Percentiles rank a stretch among this genome's conserved stretches.
phyloP scores from a whole-genome alignment of 345 rosid genomes.

The Arabidopsis suecica region DNA sequence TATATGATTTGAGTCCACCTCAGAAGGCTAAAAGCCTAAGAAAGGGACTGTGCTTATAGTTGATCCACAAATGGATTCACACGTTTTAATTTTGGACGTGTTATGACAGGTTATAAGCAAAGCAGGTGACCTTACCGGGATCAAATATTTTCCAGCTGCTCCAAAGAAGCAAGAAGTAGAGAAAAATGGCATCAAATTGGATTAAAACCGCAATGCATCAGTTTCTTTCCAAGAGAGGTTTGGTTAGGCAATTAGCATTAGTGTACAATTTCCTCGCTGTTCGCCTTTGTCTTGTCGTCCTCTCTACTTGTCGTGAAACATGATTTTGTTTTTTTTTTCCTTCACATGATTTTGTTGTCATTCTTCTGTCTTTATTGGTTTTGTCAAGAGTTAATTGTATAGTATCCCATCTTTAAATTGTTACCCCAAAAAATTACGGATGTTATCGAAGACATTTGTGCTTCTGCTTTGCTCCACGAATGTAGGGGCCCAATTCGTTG shows the following conservation, averaged over 20 bases:
- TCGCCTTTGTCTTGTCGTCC: background rate
- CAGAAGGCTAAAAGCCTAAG: background rate
- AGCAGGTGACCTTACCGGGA: slow-evolving; percentile 81
- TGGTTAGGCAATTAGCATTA: slow-evolving; percentile 27
- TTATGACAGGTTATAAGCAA: slow-evolving; percentile 67
- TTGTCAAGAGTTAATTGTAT: slow-evolving; percentile 38
- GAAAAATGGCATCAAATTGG: slow-evolving; percentile 43
- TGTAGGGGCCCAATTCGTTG: background rate
- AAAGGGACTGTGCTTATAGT: background rate
- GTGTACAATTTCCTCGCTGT: slow-evolving; percentile 26
- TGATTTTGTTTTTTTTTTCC: background rate
- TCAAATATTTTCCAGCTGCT: slow-evolving; percentile 85
- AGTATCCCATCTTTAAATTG: slow-evolving; percentile 7
- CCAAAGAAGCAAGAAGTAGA: slow-evolving; percentile 58
- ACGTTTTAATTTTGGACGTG: background rate
- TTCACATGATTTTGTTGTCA: background rate
- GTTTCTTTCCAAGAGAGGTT: slow-evolving; percentile 23
- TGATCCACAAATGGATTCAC: background rate
- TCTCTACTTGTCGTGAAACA: slow-evolving; percentile 20
- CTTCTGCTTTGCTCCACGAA: background rate
- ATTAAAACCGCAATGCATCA: slow-evolving; percentile 36
- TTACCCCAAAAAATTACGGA: background rate
- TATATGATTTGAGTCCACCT: slow-evolving; percentile 12
- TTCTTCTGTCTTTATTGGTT: slow-evolving; percentile 8
- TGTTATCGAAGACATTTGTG: slow-evolving; percentile 15